These are phyloP conservation scores for Wallemia mellicola DNA, from an alignment of 1,284 basidiomycete species.

Conservation along the genomic window DNA sequence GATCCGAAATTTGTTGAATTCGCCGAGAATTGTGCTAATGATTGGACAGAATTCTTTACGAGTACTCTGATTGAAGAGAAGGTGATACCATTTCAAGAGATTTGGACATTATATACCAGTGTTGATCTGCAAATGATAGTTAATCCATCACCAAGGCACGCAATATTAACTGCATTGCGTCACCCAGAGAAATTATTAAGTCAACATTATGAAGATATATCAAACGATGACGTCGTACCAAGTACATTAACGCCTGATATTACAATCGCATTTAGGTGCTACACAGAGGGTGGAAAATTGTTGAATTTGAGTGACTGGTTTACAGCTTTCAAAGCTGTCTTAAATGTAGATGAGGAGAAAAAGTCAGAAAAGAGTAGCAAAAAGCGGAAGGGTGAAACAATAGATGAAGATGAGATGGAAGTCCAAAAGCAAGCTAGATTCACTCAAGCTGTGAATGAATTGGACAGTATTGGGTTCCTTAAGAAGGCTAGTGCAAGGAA, in stretches of 20 bases:
- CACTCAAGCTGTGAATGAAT: neutral
- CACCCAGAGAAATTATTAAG: neutral
- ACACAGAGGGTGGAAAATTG: neutral
- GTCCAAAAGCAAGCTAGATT: neutral
- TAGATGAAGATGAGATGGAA: neutral
- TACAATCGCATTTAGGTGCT: neutral
- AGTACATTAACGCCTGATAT: neutral
- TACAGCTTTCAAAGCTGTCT: neutral
- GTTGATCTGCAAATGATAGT: neutral
- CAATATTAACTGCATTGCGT: neutral
- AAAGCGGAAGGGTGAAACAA: too few species aligned
- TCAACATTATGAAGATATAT: neutral
- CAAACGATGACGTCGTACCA: neutral
- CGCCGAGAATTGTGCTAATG: neutral
- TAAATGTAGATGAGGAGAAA: neutral
- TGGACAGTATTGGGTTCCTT: neutral
- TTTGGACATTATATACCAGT: neutral
- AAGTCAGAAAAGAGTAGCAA: neutral
- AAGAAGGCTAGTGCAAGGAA: neutral
- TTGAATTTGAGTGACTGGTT: neutral
- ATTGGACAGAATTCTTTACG: neutral
- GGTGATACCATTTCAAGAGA: neutral
- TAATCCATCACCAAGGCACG: neutral
- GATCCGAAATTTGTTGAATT: neutral
- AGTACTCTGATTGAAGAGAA: neutral